Evolutionary conservation across 148 eudicot genomes (phyloP), one percentile per base, ranked within the genome.

Genomic region (Vaccinium myrtillus): DNA sequence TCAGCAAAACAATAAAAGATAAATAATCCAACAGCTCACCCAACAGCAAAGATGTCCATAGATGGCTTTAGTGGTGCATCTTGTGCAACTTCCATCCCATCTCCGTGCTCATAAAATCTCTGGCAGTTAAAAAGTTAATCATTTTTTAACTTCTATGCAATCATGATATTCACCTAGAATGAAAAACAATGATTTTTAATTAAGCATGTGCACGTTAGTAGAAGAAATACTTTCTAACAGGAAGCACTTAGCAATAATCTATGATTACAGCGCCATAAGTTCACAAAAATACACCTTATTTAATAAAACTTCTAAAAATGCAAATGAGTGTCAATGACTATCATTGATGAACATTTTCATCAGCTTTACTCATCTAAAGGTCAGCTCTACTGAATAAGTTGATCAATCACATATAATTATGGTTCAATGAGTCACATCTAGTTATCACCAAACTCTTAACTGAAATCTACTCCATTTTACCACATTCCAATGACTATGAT

Each of bases 61-160:
- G 95, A 95, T 86, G 98, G 98, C 89, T 91, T 90, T 82, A 97
- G 86, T n/a, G 91, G 91, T 67, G 94, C 94, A 89, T 94, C 98
- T 69, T 94, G 90, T 63, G 94, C 89, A 86, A 97, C 94, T 83
- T 94, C 95, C 86, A 88, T 85, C 90, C 94, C 99, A 88, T 93
- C 92, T 84, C 95, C 99, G 88, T 97, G 98, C 90, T 97, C 99
- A 85, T 97, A 97, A 88, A 97, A 97, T 87, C 99, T 95, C 99
- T 97, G 96, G 75, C 85, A 88, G 61, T 85, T 23, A 70, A 71
- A 6, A 49, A 61, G 23, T 46, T 39, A 15, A 46, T 16, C 6
- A 82, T 32, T 36, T 23, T 8, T 80, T 77, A 74, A 8, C 14
- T 76, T 76, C 16, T 8, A 54, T 8, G 18, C 2, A 63, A 73